Base-by-base conservation (phyloP, 1,284 basidiomycete genomes). In the Rhizoctonia solani region DNA sequence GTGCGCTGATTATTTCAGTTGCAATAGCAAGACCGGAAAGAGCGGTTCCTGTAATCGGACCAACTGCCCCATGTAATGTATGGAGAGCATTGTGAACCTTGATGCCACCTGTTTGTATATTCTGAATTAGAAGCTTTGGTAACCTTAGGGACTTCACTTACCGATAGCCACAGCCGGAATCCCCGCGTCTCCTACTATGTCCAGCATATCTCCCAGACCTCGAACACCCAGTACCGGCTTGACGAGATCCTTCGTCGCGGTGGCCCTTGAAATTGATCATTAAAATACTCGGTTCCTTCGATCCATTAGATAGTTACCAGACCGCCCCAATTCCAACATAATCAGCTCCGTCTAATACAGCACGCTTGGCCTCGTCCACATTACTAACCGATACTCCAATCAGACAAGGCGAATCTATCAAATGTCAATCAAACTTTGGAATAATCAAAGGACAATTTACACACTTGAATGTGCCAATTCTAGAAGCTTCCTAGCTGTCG, bases 1-100 rank as follows among this genome's bases (percentile, higher is more conserved):
- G 53, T 0, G 91, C 88, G 1, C 85, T 83, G 11, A 93, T 83
- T 70, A 98, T 94, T 30, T 95, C 93, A 16, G 92, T 95, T 58
- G 98, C 91, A 56, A 98, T 87, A 4, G 96, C 95, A 21, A 98
- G 82, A 0, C 96, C 95, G 71, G 92, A 87, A 19, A 95, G 78
- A 0, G 79, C 68, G 23, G 76, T 73, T 67, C 81, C 84, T 3
- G 83, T 82, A 1, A 79, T 81, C 0, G 78, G 77, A 1, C 87
- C 86, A n/a, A 87, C 83, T 1, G 84, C 82, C 8, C 88, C 87
- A 74, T 93, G 85, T 13, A 93, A 74, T 9, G 88, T 86, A 67
- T 89, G 84, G 41, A 91, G 79, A 3, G 89, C 77, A 75, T 93
- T 95, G 0, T 79, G 82, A 0, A 83, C 83, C 72, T 92, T 93